phyloP scores from a whole-genome alignment of 768 basidiomycete species.

The Hysterangium stoloniferum region DNA sequence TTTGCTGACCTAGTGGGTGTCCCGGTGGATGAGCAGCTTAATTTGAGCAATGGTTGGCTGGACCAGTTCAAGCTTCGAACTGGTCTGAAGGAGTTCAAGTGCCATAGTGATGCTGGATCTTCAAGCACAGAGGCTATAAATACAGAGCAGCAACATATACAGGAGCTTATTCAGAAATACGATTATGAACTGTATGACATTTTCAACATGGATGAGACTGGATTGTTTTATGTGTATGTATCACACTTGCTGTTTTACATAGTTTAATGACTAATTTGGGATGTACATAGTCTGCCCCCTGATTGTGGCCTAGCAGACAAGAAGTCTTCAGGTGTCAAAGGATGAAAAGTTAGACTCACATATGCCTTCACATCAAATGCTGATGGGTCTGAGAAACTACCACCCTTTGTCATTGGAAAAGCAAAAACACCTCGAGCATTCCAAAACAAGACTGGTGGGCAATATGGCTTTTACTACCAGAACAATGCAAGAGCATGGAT shows the following conservation, averaged over 20 bases:
- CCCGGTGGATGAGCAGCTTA: conserved; percentile 26
- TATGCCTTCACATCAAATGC: not conserved
- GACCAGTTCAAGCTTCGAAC: too few relatives aligned
- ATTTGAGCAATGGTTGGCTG: too few relatives aligned
- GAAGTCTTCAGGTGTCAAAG: not conserved
- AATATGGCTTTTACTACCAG: too few relatives aligned
- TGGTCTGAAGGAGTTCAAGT: too few relatives aligned
- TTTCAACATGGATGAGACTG: too few relatives aligned
- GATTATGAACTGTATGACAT: not conserved
- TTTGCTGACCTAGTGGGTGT: conserved; percentile 27
- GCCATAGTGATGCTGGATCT: not conserved
- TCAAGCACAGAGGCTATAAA: not conserved
- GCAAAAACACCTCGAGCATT: not conserved
- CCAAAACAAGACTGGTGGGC: too few relatives aligned
- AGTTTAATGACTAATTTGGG: not conserved
- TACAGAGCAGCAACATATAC: not conserved
- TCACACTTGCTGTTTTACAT: not conserved
- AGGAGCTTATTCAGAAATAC: not conserved
- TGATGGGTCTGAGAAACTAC: too few relatives aligned
- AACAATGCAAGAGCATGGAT: conserved; percentile 1
- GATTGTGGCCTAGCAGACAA: too few relatives aligned
- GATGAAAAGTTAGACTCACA: not conserved
- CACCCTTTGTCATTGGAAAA: not conserved
- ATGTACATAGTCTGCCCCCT: not conserved
- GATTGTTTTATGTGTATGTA: not conserved